Percentiles rank a stretch among this genome's conserved stretches.
Conservation (phyloP, 2,329 filamentous ascomycete genomes). For the Penicillium thymicola region DNA sequence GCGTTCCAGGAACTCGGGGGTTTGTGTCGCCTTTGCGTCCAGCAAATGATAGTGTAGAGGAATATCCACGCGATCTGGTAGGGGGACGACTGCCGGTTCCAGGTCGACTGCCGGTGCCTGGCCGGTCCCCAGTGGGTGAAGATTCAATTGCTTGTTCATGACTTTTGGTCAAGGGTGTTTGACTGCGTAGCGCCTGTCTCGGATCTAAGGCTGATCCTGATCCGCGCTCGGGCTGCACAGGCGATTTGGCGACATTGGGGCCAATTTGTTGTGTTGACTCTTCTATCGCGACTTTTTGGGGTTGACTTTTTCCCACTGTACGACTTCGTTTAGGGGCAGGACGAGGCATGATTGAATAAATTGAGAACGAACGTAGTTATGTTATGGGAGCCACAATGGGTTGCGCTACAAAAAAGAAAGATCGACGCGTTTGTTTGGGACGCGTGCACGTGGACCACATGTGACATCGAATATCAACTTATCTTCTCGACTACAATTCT, state of each 20-base stretch:
- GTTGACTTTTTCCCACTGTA: conserved; percentile 10
- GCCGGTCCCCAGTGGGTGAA: conserved; percentile 32
- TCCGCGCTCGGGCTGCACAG: conserved; percentile 11
- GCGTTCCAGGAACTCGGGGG: conserved; percentile 39
- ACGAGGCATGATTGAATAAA: conserved; percentile 18
- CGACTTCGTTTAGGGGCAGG: conserved; percentile 24
- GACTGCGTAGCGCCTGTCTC: conserved; percentile 23
- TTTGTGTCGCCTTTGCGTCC: conserved; percentile 37
- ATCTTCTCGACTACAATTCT: too few species aligned
- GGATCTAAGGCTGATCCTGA: conserved; percentile 18
- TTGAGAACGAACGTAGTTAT: not conserved
- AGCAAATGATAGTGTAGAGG: conserved; percentile 38
- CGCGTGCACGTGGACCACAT: conserved; percentile 18
- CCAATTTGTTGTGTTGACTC: conserved; percentile 8
- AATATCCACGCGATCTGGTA: conserved; percentile 40
- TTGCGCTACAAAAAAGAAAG: not conserved
- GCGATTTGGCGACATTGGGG: conserved; percentile 12
- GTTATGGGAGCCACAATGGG: not conserved
- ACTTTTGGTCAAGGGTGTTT: conserved; percentile 32
- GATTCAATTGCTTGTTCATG: conserved; percentile 36
- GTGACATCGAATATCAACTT: not conserved
- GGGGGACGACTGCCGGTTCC: conserved; percentile 36
- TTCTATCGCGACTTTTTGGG: conserved; percentile 1
- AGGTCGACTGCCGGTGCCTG: conserved; percentile 33
- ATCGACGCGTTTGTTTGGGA: conserved; percentile 13